Conservation (phyloP, 2,329 filamentous ascomycete genomes). For the Kalmusia sp. region DNA sequence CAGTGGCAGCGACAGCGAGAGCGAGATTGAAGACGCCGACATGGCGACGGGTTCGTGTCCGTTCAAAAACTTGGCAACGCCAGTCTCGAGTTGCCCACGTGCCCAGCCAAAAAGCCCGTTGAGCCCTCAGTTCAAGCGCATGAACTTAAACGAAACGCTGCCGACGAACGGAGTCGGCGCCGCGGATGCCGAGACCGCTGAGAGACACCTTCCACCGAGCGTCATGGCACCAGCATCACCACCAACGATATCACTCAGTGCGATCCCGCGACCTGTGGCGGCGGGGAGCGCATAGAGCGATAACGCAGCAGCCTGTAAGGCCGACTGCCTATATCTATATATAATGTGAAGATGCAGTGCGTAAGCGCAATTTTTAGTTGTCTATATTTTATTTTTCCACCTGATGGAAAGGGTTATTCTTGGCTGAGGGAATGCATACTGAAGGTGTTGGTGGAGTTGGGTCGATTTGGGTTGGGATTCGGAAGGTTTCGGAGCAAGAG, state of each 20-base stretch:
- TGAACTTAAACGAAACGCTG: constrained; percentile 13
- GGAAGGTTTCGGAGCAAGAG: constrained; percentile 2
- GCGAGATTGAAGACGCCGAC: constrained; percentile 34
- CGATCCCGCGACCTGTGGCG: constrained; percentile 23
- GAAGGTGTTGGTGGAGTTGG: constrained; percentile 2
- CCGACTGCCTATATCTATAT: neutral
- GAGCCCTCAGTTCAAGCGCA: constrained; percentile 12
- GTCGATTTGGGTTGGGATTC: neutral
- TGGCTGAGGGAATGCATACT: neutral
- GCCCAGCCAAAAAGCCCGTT: constrained; percentile 12
- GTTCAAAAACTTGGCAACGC: constrained; percentile 34
- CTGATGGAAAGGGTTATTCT: neutral
- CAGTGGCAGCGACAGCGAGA: constrained; percentile 37
- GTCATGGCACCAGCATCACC: constrained; percentile 8
- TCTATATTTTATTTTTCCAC: neutral
- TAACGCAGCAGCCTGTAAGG: neutral
- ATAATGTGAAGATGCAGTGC: neutral
- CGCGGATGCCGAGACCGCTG: constrained; percentile 12
- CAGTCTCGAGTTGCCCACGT: constrained; percentile 14
- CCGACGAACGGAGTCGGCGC: no score
- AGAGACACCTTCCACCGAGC: constrained; percentile 18
- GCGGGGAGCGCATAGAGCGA: constrained; percentile 20
- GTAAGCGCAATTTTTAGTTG: neutral
- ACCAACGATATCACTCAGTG: constrained; percentile 9
- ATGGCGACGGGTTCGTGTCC: constrained; percentile 34